Percentiles rank a stretch among this genome's conserved stretches.
Conservation (phyloP, 352 stramenopile genomes). For the Phytophthora fragariae region DNA sequence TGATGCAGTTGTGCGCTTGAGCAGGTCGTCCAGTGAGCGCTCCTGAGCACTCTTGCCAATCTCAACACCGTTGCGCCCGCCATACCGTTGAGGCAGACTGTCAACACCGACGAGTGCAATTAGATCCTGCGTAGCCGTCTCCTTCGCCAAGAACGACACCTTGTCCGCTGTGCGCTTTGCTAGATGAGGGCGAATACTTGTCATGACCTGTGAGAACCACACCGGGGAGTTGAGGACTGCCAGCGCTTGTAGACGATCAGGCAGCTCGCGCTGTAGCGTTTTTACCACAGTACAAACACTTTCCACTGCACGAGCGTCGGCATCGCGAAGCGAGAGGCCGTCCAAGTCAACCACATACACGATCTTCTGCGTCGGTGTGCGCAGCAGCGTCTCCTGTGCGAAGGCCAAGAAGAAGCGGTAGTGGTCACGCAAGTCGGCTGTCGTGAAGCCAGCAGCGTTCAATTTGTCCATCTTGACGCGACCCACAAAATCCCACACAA, state of each 20-base stretch:
- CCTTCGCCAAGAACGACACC: conserved; percentile 61
- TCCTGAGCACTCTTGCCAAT: conserved; percentile 85
- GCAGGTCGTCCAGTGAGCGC: conserved; percentile 63
- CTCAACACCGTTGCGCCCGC: conserved; percentile 76
- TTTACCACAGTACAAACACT: conserved; percentile 60
- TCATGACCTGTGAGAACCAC: conserved; percentile 88
- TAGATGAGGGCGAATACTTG: conserved; percentile 55
- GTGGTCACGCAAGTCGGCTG: conserved; percentile 69
- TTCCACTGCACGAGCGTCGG: conserved; percentile 76
- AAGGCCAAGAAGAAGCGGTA: conserved; percentile 86
- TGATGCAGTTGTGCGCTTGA: conserved; percentile 73
- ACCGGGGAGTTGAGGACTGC: conserved; percentile 76
- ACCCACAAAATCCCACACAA: conserved; percentile 83
- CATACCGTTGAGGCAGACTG: conserved; percentile 75
- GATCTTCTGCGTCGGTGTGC: conserved; percentile 65
- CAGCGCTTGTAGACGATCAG: conserved; percentile 65
- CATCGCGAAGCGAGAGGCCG: conserved; percentile 72
- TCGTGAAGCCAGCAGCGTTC: conserved; percentile 72
- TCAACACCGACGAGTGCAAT: conserved; percentile 72
- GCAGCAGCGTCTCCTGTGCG: conserved; percentile 72
- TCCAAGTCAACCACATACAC: conserved; percentile 86
- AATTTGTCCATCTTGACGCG: conserved; percentile 85
- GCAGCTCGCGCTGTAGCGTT: conserved; percentile 67
- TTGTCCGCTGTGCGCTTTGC: conserved; percentile 75
- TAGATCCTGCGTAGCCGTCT: conserved; percentile 55